Percentiles rank a stretch among this genome's conserved stretches.
These are phyloP conservation scores for Cryptococcus wingfieldii DNA, from an alignment of 1,284 basidiomycete species.

Conservation along the genomic window DNA sequence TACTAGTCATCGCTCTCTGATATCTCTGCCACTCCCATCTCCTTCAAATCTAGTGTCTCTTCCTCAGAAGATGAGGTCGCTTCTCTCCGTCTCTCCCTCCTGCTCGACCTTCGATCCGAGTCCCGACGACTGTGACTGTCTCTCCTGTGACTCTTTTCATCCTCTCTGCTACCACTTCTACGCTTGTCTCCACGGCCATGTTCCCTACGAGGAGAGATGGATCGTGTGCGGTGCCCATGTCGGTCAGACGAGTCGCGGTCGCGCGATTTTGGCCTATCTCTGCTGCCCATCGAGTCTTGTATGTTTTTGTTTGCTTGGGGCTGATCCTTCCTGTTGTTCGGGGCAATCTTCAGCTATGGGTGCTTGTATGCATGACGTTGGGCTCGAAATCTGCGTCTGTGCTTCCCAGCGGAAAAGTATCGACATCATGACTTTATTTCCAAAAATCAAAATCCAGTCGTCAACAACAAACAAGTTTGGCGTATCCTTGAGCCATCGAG, in stretches of 20 bases:
- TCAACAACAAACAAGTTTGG: too few relatives aligned
- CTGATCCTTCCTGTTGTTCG: too few relatives aligned
- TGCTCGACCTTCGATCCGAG: slow-evolving; percentile 1
- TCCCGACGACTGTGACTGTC: neutral
- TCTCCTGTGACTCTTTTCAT: neutral
- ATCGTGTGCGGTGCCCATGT: slow-evolving; percentile 1
- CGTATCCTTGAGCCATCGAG: too few relatives aligned
- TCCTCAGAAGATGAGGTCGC: slow-evolving; percentile 23
- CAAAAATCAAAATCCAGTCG: too few relatives aligned
- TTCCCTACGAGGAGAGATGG: neutral
- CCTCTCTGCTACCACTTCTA: neutral
- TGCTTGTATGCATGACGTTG: too few relatives aligned
- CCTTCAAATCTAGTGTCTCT: slow-evolving; percentile 31
- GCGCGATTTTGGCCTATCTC: slow-evolving; percentile 6
- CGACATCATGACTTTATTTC: too few relatives aligned
- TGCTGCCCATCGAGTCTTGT: neutral
- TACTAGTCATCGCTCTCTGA: slow-evolving; percentile 46
- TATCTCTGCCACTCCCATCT: slow-evolving; percentile 39
- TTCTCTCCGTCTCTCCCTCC: slow-evolving; percentile 4
- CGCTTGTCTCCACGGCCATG: neutral
- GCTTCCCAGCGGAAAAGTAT: too few relatives aligned
- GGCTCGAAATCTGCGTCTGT: too few relatives aligned
- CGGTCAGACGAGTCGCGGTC: neutral
- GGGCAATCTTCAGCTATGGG: too few relatives aligned
- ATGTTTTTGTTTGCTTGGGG: too few relatives aligned